Base-by-base conservation (phyloP, 1,284 basidiomycete genomes). In the Trichosporon ovoides region DNA sequence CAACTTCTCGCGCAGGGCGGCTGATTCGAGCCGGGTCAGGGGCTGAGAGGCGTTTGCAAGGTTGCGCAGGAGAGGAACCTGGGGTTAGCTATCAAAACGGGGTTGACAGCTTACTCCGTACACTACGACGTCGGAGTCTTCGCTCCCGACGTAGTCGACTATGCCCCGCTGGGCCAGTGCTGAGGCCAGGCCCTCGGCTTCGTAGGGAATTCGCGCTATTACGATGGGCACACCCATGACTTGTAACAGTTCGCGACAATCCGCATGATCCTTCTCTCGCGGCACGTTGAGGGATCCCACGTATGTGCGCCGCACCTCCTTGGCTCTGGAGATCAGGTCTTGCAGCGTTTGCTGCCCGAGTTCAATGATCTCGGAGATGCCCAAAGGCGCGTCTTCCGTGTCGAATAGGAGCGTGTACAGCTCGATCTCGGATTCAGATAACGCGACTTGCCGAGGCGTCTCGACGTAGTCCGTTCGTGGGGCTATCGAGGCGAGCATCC, bases 101-200 rank as follows among this genome's bases (percentile, higher is more conserved):
- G 7, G 14, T 1, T 2, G 7, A 12, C 20, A 36, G 65, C 71
- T 62, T 65, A 73, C 73, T 7, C 70, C 71, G 48, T 75, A 75
- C 1, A 65, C 74, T 3, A 78, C 33, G 12, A 77, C 76, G 57
- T 78, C 76, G 14, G 88, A 89, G 73, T 94, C 91, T 76, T 94
- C 91, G 59, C 87, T 92, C 2, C 84, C 88, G 16, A 93, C 91
- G 68, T 83, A 91, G 73, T 93, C 89, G 0, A 87, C 91, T 38
- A 81, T 67, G 0, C 91, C 90, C 14, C 83, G 77, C 13, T 84
- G 66, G 7, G 89, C 89, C 46, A 93, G 78, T 3, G 87, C 81
- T 1, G 87, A 82, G 1, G 89, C 90, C 22, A 93, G 76, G 1
- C 87, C 89, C 74, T 94, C 91, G 0, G 87, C 91, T 70, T 94